Base-by-base conservation (phyloP, 371 early-diverging fungal genomes). In the Phascolomyces articulosus region DNA sequence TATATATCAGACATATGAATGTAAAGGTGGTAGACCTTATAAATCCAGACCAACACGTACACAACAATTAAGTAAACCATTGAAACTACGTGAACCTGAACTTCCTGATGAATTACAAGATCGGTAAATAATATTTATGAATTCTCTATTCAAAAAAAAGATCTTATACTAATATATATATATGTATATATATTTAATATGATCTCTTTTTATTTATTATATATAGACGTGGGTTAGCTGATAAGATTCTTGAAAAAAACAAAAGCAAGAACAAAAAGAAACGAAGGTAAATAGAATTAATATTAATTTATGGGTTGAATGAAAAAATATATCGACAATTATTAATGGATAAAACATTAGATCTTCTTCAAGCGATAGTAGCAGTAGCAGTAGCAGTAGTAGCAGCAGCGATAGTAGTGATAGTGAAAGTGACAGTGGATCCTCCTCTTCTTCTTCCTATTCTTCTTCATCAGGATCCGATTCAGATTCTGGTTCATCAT, bases 41-140 rank as follows among this genome's bases (percentile, higher is more conserved):
- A 84, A 74, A 63, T 54, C 81, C 13, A 75, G 88, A 40, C 88
- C 88, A 0, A 85, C 86, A 18, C 84, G 88, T 55, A 88, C 88
- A 41, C 88, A 88, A 47, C 88, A 88, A 54, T 73, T 88, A 9
- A 75, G 75, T 57, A 85, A 84, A 40, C 88, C 87, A 4, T 38
- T 87, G n/a, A 85, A 85, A 54, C 67, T 83, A 16, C 69, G 74
- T 24, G 63, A 77, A 24, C 77, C 84, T 18, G 83, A 85, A 44
- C 60, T 88, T 27, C 87, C 87, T 0, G 75, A 76, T 11, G 87
- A 85, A 61, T 74, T 87, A 41, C 72, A 75, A 57, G 75, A 78
- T 56, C 77, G 77, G 71, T 77, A 73, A 65, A 67, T 38, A 7
- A 4, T 8, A 18, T 47, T 47, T 18, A 20, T 6, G 47, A n/a